Base-by-base conservation (phyloP, 2,329 filamentous ascomycete species). In the Metarhizium robertsii region DNA sequence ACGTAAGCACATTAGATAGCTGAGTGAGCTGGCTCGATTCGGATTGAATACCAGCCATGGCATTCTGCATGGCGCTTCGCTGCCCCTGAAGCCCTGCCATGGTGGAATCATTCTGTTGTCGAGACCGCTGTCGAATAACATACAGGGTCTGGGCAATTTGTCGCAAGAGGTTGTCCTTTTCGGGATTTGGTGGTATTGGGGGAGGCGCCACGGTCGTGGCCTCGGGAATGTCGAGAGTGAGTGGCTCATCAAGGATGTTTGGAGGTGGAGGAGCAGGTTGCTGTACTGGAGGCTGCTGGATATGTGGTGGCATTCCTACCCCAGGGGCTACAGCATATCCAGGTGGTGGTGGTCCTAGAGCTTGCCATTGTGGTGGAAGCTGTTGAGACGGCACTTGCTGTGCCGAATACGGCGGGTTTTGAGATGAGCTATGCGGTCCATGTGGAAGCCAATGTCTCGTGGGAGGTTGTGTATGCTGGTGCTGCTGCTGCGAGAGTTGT, bases 141-240 rank as follows among this genome's bases (percentile, higher is more conserved):
- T 84, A 77, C 3, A 97, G 75, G 0, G 85, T 82, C 55, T 80
- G 76, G 40, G 86, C 90, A 34, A 97, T 80, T 48, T 91, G 87
- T 53, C 81, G 80, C 3, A 96, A 79, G 16, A 97, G 81, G 20
- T 88, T 86, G 69, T 97, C 91, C 68, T 96, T 96, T 71, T 97
- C 90, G 0, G 94, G 94, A 65, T 99, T 99, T 0, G 91, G 92
- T 0, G 94, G 92, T 36, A 96, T 90, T 0, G 92, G 92, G 0
- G 94, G 92, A 1, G 90, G 83, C 6, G 86, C 79, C 7, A 84
- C 67, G 25, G 78, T 73, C 0, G 75, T 72, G 4, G 73, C 68
- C 1, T 75, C 70, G 2, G 80, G 76, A 13, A 80, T 72, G 16
- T 74, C 63, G 29, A 82, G 69, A 10, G 76, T 76, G 14, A 84